phyloP scores from a whole-genome alignment of 2,329 filamentous ascomycete species.

The Ascochyta viciae-villosae region DNA sequence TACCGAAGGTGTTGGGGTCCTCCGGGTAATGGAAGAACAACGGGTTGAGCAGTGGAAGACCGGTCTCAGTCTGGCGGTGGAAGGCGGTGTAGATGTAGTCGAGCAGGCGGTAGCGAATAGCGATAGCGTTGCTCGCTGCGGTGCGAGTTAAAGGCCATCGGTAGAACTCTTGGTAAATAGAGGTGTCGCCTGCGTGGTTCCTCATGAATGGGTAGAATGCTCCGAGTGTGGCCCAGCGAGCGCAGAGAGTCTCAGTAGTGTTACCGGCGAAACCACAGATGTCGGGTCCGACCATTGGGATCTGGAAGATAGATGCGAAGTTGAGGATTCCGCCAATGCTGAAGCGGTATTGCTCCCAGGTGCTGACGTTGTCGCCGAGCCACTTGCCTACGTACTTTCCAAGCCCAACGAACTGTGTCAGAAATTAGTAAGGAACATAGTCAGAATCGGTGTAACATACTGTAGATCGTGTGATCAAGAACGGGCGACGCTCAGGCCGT shows the following conservation, averaged over 20 bases:
- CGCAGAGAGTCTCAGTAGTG: conserved; percentile 72
- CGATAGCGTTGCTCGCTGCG: conserved; percentile 71
- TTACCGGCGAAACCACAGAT: conserved; percentile 77
- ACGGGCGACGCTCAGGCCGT: conserved; percentile 67
- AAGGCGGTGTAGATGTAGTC: conserved; percentile 81
- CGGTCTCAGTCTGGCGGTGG: conserved; percentile 64
- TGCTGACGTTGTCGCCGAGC: conserved; percentile 61
- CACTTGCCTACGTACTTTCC: conserved; percentile 66
- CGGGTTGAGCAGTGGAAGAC: conserved; percentile 70
- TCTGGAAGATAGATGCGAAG: conserved; percentile 55
- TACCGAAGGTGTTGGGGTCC: conserved; percentile 59
- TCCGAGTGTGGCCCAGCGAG: conserved; percentile 75
- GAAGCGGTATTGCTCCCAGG: conserved; percentile 54
- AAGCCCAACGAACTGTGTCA: conserved; percentile 67
- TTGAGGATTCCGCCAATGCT: conserved; percentile 52
- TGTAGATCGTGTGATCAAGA: conserved; percentile 77
- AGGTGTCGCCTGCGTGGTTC: conserved; percentile 68
- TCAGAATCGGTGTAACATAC: conserved; percentile 15
- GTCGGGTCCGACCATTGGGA: conserved; percentile 62
- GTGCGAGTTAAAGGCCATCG: conserved; percentile 59
- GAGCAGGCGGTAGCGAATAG: conserved; percentile 73
- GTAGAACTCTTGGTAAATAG: conserved; percentile 69
- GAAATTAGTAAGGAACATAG: conserved; percentile 2
- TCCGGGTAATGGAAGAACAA: conserved; percentile 74
- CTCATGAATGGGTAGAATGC: conserved; percentile 78